Evolutionary conservation across 108 stramenopile species (phyloP).

Genomic region (Conticribra guillardii): DNA sequence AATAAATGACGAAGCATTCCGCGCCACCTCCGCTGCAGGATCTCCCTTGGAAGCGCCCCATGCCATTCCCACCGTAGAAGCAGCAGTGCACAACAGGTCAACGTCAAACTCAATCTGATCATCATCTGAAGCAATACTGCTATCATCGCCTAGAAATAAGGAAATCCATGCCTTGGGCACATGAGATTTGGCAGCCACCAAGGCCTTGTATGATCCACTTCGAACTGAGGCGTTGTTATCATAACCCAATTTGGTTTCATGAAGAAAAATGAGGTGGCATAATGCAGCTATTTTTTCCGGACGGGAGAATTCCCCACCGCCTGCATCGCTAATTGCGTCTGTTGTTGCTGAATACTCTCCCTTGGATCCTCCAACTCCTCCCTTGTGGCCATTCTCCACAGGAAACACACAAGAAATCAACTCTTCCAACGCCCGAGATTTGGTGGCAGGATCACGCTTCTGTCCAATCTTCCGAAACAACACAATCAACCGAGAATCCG

Average conservation of each 20-base stretch:
- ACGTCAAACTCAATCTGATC: background rate
- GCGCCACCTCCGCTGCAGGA: constrained; percentile 33
- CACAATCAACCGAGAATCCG: constrained; percentile 49
- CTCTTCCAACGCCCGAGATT: constrained; percentile 66
- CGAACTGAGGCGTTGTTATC: constrained; percentile 41
- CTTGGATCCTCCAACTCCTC: background rate
- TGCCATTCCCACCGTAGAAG: constrained; percentile 40
- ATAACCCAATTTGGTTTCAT: constrained; percentile 43
- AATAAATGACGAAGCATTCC: constrained; percentile 27
- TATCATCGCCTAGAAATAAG: constrained; percentile 20
- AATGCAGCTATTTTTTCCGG: constrained; percentile 45
- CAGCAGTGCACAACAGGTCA: background rate
- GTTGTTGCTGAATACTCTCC: too few species aligned
- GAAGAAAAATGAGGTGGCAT: constrained; percentile 35
- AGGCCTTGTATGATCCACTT: constrained; percentile 28
- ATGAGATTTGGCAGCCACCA: constrained; percentile 21
- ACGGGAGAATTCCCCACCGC: constrained; percentile 19
- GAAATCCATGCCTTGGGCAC: constrained; percentile 50
- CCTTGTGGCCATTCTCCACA: background rate
- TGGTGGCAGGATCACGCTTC: constrained; percentile 79
- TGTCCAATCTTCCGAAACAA: constrained; percentile 76
- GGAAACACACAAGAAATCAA: constrained; percentile 31
- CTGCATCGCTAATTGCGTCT: background rate
- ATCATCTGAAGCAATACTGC: background rate
- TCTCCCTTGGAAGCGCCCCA: constrained; percentile 37